phyloP scores from a whole-genome alignment of 2,329 filamentous ascomycete genomes.

The Ophiostoma sp. region DNA sequence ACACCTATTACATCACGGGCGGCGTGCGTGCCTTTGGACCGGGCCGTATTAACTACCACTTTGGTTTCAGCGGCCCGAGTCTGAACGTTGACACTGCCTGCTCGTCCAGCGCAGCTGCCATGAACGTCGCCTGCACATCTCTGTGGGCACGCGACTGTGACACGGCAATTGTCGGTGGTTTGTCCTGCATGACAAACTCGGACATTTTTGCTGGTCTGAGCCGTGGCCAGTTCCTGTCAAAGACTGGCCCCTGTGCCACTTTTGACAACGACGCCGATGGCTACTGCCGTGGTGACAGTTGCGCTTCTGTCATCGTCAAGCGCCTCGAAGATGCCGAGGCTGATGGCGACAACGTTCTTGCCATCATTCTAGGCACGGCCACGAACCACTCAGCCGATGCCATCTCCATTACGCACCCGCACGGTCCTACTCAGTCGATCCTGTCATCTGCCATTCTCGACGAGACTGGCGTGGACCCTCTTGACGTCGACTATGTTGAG shows the following conservation, averaged over 20 bases:
- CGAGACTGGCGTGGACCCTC: constrained; percentile 67
- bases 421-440: constrained; percentile 67
- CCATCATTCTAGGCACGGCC: constrained; percentile 65
- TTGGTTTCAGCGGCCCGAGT: constrained; percentile 69
- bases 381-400: constrained; percentile 81
- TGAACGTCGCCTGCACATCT: constrained; percentile 67
- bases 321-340: constrained; percentile 70
- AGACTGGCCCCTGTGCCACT: constrained; percentile 70
- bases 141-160: constrained; percentile 73
- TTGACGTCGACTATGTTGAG: constrained; percentile 76
- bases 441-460: constrained; percentile 66
- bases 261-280: constrained; percentile 77
- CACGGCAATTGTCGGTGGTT: constrained; percentile 72
- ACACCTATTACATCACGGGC: constrained; percentile 49
- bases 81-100: constrained; percentile 74
- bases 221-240: constrained; percentile 72
- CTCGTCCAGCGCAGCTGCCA: constrained; percentile 66
- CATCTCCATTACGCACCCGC: constrained; percentile 78
- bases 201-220: constrained; percentile 73
- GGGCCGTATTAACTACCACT: constrained; percentile 68
- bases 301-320: constrained; percentile 71
- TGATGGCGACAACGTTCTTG: constrained; percentile 73
- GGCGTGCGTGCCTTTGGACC: constrained; percentile 41
- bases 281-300: constrained; percentile 71
- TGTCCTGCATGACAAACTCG: constrained; percentile 74